Percentiles rank a stretch among this genome's conserved stretches.
These are phyloP conservation scores for Porphyrellus cyaneotinctus DNA, from an alignment of 768 basidiomycete genomes.

Conservation along the genomic window DNA sequence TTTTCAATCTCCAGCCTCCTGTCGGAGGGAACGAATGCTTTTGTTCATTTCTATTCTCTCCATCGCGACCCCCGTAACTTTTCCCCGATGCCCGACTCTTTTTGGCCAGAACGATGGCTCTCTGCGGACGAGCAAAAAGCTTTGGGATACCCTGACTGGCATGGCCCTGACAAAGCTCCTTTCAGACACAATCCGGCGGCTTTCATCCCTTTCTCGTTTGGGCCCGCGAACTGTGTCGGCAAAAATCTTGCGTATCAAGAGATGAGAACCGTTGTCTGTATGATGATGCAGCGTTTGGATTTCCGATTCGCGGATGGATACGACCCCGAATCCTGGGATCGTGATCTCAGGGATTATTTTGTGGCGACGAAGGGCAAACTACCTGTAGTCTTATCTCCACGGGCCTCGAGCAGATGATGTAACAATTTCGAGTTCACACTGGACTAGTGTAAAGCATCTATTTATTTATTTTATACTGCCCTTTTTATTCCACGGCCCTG, in stretches of 20 bases:
- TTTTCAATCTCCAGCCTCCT: conserved; percentile 33
- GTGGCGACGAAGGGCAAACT: conserved; percentile 34
- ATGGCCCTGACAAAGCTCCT: conserved; percentile 24
- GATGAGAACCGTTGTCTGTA: conserved; percentile 37
- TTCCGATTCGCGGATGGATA: conserved; percentile 38
- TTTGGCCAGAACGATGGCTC: conserved; percentile 46
- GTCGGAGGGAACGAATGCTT: conserved; percentile 42
- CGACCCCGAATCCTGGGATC: conserved; percentile 31
- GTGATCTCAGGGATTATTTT: conserved; percentile 37
- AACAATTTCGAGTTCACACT: conserved; percentile 11
- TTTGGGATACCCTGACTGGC: conserved; percentile 25
- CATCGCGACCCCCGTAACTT: conserved; percentile 48
- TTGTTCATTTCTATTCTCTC: conserved; percentile 40
- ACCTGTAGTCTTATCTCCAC: conserved; percentile 35
- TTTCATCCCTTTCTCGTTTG: conserved; percentile 44
- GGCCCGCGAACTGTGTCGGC: conserved; percentile 44
- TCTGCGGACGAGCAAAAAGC: conserved; percentile 23
- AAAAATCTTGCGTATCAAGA: conserved; percentile 42
- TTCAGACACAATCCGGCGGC: conserved; percentile 35
- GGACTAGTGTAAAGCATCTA: conserved; percentile 26
- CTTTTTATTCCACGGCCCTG: conserved; percentile 12
- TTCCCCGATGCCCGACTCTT: conserved; percentile 40
- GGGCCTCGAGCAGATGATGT: conserved; percentile 18
- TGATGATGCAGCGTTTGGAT: conserved; percentile 39
- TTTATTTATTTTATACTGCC: conserved; percentile 16